phyloP scores from a whole-genome alignment of 1,284 basidiomycete species.

The Ceratobasidium papillatum region DNA sequence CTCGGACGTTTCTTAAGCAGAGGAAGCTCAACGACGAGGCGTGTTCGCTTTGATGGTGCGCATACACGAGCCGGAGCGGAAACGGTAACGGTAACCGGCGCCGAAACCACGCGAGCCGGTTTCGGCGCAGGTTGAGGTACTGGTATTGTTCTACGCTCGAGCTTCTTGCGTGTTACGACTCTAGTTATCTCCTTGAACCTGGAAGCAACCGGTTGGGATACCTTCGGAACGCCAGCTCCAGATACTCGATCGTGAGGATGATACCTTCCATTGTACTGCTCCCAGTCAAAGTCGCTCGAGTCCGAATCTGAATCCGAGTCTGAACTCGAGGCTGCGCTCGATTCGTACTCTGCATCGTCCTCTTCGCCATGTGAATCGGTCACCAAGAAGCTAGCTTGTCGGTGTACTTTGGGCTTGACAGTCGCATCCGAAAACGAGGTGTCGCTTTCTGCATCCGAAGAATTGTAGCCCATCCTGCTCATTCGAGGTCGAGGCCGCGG shows the following conservation, averaged over 20 bases:
- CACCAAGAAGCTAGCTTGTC: conserved; percentile 9
- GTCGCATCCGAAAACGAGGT: neutral
- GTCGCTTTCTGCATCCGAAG: conserved; percentile 10
- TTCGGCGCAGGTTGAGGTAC: neutral
- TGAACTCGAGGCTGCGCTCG: neutral
- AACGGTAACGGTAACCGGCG: neutral
- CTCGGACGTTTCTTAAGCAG: neutral
- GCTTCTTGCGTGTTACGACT: neutral
- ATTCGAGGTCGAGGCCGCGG: neutral
- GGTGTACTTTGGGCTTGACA: neutral
- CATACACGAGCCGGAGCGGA: neutral
- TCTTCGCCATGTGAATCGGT: neutral
- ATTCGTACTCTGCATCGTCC: neutral
- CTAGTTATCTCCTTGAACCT: no score
- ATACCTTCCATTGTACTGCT: conserved; percentile 27
- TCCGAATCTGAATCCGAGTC: conserved; percentile 3
- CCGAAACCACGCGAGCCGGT: conserved; percentile 7
- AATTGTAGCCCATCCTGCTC: neutral
- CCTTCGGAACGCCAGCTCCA: neutral
- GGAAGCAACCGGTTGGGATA: neutral
- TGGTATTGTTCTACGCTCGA: neutral
- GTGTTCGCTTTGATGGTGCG: conserved; percentile 3
- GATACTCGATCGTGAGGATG: conserved; percentile 25
- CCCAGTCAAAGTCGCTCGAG: conserved; percentile 37
- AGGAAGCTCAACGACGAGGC: conserved; percentile 24